These are phyloP conservation scores for Protomyces pachydermus DNA, from an alignment of 1,139 yeast species.

Conservation along the genomic window DNA sequence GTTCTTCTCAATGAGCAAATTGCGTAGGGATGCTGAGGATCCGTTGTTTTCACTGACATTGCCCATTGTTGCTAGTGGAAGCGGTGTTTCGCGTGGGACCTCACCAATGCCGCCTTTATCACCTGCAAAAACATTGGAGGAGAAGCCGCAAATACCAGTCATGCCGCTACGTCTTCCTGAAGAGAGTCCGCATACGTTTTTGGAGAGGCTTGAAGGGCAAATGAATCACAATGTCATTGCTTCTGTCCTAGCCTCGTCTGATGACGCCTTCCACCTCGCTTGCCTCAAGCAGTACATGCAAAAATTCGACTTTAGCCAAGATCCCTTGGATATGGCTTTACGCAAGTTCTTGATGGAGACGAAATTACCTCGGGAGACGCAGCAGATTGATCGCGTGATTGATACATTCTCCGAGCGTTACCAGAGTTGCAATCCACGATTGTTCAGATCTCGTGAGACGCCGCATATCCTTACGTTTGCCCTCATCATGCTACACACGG, in stretches of 20 bases:
- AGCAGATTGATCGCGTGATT: conserved; percentile 63
- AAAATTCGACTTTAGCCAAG: conserved; percentile 47
- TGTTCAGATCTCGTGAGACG: conserved; percentile 46
- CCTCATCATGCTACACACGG: conserved; percentile 63
- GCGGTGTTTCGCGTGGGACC: background rate
- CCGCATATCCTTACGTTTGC: conserved; percentile 58
- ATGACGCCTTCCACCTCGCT: conserved; percentile 40
- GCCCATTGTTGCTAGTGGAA: background rate
- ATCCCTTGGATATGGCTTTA: conserved; percentile 59
- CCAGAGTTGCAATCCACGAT: conserved; percentile 42
- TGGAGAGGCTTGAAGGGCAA: conserved; percentile 38
- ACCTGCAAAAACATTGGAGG: background rate
- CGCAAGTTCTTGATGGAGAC: conserved; percentile 53
- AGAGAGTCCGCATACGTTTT: conserved; percentile 42
- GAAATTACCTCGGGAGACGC: conserved; percentile 61
- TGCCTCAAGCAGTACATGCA: conserved; percentile 43
- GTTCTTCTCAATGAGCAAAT: conserved; percentile 16
- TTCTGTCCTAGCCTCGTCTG: conserved; percentile 42
- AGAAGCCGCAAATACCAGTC: background rate
- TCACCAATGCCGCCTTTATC: conserved; percentile 6
- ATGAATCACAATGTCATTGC: conserved; percentile 43
- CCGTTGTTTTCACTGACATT: background rate
- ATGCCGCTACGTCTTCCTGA: conserved; percentile 39
- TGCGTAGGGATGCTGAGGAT: conserved; percentile 11
- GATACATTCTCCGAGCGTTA: conserved; percentile 52